Base-by-base conservation (phyloP, 2,329 filamentous ascomycete genomes). In the Aspergillus melleus region DNA sequence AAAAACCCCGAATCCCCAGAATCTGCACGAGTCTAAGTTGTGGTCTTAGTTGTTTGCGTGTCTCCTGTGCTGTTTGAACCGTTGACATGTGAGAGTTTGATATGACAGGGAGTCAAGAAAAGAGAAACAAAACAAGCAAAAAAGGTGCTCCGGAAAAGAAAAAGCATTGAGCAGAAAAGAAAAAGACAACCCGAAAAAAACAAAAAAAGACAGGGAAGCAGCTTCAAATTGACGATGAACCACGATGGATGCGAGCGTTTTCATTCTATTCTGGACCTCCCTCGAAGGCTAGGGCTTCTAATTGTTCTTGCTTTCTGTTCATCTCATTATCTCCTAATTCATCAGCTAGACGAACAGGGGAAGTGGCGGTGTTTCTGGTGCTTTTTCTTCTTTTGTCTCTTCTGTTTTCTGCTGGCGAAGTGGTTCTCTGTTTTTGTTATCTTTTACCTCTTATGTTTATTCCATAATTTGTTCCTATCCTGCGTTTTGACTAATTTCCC, bases 291-390 rank as follows among this genome's bases (percentile, higher is more conserved):
- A 61, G 67, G 58, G 65, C 66, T 65, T 65, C 62, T 66, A 58
- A 63, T 65, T 65, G 64, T 67, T 68, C 32, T 36, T 63, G 66
- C 55, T 63, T 66, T 60, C 65, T 66, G 64, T 63, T 68, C 64
- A 66, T 70, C 68, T 71, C 64, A 72, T 72, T 63, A 66, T 70
- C 68, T 71, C 65, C 73, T 72, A 72, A 64, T 64, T 42, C 63
- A 65, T 68, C 61, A 67, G 66, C 72, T 73, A 73, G 72, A 74
- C 64, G 65, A 67, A 68, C 39, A 66, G 71, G 68, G 70, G 71
- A 73, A 67, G 71, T 68, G 66, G 69, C 67, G 72, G 73, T 75
- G 73, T 76, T 74, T 64, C 66, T 70, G 73, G 73, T 74, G 73
- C 71, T 71, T 66, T 67, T 66, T 49, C 14, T 58, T 26, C 24